These are phyloP conservation scores for Usnea hakonensis DNA, from an alignment of 495 filamentous ascomycete genomes.

Conservation along the genomic window DNA sequence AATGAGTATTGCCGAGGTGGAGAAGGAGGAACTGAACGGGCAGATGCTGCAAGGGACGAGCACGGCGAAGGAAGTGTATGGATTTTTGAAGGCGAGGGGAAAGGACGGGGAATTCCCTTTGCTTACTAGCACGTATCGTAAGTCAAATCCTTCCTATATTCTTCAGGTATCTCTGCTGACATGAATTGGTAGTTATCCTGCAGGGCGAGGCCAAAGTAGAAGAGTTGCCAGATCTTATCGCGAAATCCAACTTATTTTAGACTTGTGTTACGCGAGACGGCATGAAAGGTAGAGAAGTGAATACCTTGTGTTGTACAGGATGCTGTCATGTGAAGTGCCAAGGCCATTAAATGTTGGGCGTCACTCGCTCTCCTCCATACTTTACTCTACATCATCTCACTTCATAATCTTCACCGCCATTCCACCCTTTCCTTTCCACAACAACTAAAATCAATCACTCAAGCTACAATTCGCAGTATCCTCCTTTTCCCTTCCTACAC, in stretches of 20 bases:
- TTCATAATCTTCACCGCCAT: too few relatives aligned
- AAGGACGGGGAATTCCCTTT: slow-evolving; percentile 81
- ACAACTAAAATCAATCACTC: too few relatives aligned
- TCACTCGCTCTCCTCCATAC: too few relatives aligned
- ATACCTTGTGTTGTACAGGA: too few relatives aligned
- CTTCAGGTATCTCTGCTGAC: slow-evolving; percentile 1
- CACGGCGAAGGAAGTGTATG: slow-evolving; percentile 84
- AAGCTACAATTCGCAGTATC: too few relatives aligned
- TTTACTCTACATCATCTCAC: too few relatives aligned
- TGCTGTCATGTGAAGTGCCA: too few relatives aligned
- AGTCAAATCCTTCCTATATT: slow-evolving; percentile 24
- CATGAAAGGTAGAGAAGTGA: not conserved
- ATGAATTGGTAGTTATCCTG: slow-evolving; percentile 40
- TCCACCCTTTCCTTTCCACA: too few relatives aligned
- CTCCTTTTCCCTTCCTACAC: too few relatives aligned
- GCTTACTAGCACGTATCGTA: slow-evolving; percentile 74
- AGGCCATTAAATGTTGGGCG: too few relatives aligned
- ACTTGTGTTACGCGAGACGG: not conserved
- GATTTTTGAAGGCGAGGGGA: slow-evolving; percentile 69
- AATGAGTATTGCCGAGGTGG: slow-evolving; percentile 75
- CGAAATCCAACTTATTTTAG: slow-evolving; percentile 8
- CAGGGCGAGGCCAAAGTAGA: slow-evolving; percentile 49
- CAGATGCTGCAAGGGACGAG: slow-evolving; percentile 94
- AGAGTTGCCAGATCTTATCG: slow-evolving; percentile 53
- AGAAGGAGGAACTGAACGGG: slow-evolving; percentile 84